Base-by-base conservation (phyloP, 179 eudicot species). In the Silene coronaria region DNA sequence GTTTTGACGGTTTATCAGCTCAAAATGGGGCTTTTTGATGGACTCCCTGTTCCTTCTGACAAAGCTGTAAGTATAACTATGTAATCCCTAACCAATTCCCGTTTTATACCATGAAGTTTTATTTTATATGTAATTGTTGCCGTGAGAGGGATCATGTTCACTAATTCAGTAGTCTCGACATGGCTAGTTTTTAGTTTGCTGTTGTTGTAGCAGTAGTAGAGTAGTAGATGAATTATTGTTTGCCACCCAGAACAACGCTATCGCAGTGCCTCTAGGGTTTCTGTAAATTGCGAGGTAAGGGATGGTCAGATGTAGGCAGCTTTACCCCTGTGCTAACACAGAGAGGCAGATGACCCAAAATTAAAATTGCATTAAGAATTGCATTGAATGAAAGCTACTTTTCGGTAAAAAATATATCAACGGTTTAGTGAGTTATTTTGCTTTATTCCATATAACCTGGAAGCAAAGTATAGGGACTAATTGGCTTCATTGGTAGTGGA, bases 21-120 rank as follows among this genome's bases (percentile, higher is more conserved):
- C 58, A 60, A 59, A 34, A 85, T 85, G 88, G 88, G 96, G 27
- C 81, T 87, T 73, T 89, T 91, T 67, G 96, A 91, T 34, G 91
- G 93, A 34, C 88, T 91, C 64, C 96, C 96, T 19, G 85, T 91
- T 45, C 87, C 96, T 67, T 80, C 88, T 65, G 96, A 91, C 60
- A 91, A 91, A 84, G 82, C 88, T 62, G 96, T 90, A 67, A 80
- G 93, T 81, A 19, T 12, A 26, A 70, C 42, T 76, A 14, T 57
- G 30, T 51, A 38, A n/a, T n/a, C n/a, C n/a, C n/a, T n/a, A n/a
- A n/a, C n/a, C n/a, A n/a, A n/a, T n/a, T n/a, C n/a, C n/a, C n/a
- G n/a, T n/a, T n/a, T n/a, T n/a, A n/a, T n/a, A n/a, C 45, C 46
- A 19, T 3, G 23, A 53, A 51, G 23, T 11, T 26, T 53, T 55